Evolutionary conservation across 2,329 filamentous ascomycete species (phyloP).

Genomic region (Aspergillus intermedius): DNA sequence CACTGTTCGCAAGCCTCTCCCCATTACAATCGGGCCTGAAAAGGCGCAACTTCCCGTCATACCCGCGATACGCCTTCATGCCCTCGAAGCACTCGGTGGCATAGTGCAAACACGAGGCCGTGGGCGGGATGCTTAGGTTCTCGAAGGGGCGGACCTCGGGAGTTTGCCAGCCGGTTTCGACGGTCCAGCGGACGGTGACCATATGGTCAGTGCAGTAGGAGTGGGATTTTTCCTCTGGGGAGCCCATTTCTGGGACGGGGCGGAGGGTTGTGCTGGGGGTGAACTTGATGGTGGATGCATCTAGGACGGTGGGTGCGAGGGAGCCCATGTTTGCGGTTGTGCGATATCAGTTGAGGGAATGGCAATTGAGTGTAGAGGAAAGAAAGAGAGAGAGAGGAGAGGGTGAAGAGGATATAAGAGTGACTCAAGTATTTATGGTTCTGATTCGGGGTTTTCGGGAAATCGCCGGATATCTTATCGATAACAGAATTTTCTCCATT

Average conservation of each 20-base stretch:
- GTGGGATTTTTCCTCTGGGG: conserved; percentile 34
- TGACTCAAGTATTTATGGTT: neutral
- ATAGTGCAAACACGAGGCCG: conserved; percentile 76
- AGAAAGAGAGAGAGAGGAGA: neutral
- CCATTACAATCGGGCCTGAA: conserved; percentile 73
- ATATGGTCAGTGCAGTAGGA: conserved; percentile 73
- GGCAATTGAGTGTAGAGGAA: neutral
- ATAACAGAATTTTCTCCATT: neutral
- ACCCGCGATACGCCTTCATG: conserved; percentile 63
- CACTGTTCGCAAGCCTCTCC: conserved; percentile 52
- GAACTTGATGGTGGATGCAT: conserved; percentile 35
- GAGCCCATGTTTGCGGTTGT: conserved; percentile 23
- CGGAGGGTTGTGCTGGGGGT: conserved; percentile 31
- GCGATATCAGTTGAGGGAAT: neutral
- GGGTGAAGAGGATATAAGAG: neutral
- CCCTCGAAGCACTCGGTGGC: conserved; percentile 90
- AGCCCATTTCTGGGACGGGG: conserved; percentile 32
- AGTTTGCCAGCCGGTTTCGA: conserved; percentile 60
- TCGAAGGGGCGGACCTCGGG: conserved; percentile 73
- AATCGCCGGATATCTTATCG: neutral
- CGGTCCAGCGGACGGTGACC: conserved; percentile 66
- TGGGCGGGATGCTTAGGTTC: conserved; percentile 70
- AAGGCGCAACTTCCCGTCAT: conserved; percentile 65
- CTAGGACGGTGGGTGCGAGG: conserved; percentile 28
- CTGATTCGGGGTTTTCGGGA: neutral